Evolutionary conservation across 805 yeast genomes (phyloP), one percentile per base, ranked within the genome.

Genomic region (Yamadazyma sp.): DNA sequence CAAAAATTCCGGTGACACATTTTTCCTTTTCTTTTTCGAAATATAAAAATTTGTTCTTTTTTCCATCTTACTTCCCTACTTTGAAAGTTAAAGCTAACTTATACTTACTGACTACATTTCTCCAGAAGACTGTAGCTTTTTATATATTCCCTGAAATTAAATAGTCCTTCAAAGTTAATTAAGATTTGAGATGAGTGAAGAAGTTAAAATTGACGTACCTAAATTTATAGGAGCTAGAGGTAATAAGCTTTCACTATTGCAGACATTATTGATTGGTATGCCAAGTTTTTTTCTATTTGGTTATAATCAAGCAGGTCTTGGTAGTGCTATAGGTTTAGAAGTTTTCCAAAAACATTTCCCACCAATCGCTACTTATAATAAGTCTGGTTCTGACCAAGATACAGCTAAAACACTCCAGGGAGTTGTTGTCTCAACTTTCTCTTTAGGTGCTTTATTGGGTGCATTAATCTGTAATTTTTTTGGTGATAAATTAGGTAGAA

Each of bases 401-500:
- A 16, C 19, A 2, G 30, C 30, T 33, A 20, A 26, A 33, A 33
- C 37, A 5, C 2, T 33, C 12, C 37, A 33, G 27, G 37, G 37
- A 4, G 23, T 27, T 4, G 32, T 33, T 6, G 37, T 33, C 4
- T 27, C 32, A 4, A 33, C 32, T 3, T 33, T 22, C 14, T 27
- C 37, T 17, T 13, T 33, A 4, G 37, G 37, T 15, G 37, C 32
- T 15, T 24, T 33, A 20, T 12, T 25, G n/a, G 37, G 37, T 15
- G 38, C 38, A 8, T 18, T 29, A 11, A 18, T 18, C 18, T 33
- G 37, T 23, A 27, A 22, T 55, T 64, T 65, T 45, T 55, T 64
- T 35, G 93, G 89, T 58, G 86, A 80, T 44, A 55, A 39, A 26
- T 52, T 63, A 31, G 91, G 93, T 32, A 75, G 93, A 62, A 72